Evolutionary conservation across 2,329 filamentous ascomycete species (phyloP).

Genomic region (Gaeumannomyces sp.): DNA sequence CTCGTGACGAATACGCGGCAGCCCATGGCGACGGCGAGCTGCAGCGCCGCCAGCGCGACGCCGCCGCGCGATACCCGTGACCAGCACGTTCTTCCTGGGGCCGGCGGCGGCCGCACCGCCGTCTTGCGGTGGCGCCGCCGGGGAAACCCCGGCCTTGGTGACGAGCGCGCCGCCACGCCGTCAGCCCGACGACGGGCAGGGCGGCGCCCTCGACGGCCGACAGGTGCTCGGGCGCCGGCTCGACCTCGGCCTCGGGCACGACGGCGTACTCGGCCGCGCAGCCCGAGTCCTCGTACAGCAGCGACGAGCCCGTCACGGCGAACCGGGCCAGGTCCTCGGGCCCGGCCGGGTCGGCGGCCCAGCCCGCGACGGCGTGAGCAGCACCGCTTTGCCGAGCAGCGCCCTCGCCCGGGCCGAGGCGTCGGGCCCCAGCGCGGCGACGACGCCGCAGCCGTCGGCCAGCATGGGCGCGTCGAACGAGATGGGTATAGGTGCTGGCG

Average conservation of each 20-base stretch:
- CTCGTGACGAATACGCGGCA: constrained; percentile 78
- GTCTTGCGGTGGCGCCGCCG: constrained; percentile 27
- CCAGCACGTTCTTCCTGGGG: constrained; percentile 65
- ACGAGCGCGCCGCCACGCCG: constrained; percentile 82
- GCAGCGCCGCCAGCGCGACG: constrained; percentile 74
- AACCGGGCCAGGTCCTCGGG: constrained; percentile 61
- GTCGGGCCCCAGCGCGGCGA: constrained; percentile 54
- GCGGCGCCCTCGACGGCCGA: constrained; percentile 71
- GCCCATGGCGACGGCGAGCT: constrained; percentile 71
- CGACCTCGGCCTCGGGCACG: constrained; percentile 66
- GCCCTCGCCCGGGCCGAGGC: constrained; percentile 21
- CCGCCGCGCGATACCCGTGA: constrained; percentile 93
- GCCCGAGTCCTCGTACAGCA: constrained; percentile 52
- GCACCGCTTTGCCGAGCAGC: constrained; percentile 59
- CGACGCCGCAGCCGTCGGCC: constrained; percentile 74
- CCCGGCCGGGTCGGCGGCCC: constrained; percentile 63
- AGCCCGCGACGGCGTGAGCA: constrained; percentile 76
- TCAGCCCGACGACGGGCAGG: constrained; percentile 77
- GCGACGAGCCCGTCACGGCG: constrained; percentile 64
- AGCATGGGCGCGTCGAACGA: constrained; percentile 74
- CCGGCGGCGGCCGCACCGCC: constrained; percentile 28
- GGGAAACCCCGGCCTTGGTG: constrained; percentile 55
- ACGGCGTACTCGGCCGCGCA: constrained; percentile 69
- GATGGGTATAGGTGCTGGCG: constrained; percentile 84
- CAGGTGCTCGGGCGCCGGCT: constrained; percentile 69